Evolutionary conservation across 2,329 filamentous ascomycete species (phyloP).

Genomic region (Alternaria triticina): DNA sequence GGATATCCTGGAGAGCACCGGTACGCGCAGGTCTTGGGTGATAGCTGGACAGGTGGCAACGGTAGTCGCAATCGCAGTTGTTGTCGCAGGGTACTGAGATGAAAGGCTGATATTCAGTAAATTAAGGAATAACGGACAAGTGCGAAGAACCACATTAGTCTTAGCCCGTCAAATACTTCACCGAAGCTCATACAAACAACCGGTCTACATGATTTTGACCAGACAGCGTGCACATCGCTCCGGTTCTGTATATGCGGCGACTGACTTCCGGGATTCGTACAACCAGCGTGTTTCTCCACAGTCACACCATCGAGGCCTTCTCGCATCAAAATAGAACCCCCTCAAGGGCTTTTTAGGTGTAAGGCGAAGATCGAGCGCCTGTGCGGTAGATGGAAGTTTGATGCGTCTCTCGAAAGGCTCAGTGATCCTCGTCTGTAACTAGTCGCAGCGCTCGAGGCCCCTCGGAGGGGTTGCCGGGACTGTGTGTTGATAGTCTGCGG

Average conservation of each 20-base stretch:
- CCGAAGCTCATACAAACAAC: not conserved
- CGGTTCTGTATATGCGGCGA: not conserved
- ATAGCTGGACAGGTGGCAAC: not conserved
- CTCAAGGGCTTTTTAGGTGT: not conserved
- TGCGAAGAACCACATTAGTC: not conserved
- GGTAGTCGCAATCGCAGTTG: not conserved
- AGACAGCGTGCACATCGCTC: not conserved
- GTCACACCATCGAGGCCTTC: slow-evolving; percentile 2
- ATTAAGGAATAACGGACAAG: not conserved
- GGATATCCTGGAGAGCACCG: not conserved
- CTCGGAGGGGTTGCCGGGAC: not conserved
- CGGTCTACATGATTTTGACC: not conserved
- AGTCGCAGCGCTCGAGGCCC: not conserved
- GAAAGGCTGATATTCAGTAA: not conserved
- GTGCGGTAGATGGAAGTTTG: not conserved
- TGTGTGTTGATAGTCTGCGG: not conserved
- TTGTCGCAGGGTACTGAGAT: not conserved
- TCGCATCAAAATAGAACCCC: not conserved
- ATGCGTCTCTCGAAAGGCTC: not conserved
- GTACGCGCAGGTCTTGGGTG: not conserved
- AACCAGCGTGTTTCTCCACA: slow-evolving; percentile 10
- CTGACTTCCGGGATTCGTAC: not conserved
- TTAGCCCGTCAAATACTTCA: not conserved
- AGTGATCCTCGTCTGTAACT: not conserved
- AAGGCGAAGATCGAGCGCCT: not conserved